These are phyloP conservation scores for Davidsoniella eucalypti DNA, from an alignment of 2,329 filamentous ascomycete species.

Conservation along the genomic window DNA sequence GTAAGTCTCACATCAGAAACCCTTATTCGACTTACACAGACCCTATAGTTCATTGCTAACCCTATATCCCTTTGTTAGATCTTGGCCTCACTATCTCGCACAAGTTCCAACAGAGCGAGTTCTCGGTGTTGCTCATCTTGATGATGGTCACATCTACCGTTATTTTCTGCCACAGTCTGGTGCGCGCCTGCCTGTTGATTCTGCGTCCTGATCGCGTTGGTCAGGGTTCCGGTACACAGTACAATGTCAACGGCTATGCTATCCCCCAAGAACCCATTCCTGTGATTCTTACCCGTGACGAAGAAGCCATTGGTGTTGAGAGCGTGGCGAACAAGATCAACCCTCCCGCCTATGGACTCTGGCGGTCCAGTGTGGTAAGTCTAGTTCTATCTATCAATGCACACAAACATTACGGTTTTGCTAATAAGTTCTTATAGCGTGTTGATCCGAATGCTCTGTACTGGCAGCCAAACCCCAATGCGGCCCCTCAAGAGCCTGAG, in stretches of 20 bases:
- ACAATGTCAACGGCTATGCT: constrained; percentile 44
- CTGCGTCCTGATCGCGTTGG: constrained; percentile 25
- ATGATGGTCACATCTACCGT: constrained; percentile 57
- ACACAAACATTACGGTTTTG: neutral
- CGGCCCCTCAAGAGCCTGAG: constrained; percentile 15
- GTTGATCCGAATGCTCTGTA: constrained; percentile 68
- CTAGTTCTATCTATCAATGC: neutral
- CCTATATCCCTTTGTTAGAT: constrained; percentile 32
- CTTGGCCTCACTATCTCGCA: constrained; percentile 54
- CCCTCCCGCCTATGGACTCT: constrained; percentile 74
- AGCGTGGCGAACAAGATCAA: constrained; percentile 39
- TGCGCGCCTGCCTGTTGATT: constrained; percentile 54
- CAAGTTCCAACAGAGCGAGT: constrained; percentile 47
- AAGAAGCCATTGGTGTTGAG: constrained; percentile 45
- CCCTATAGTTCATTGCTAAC: neutral
- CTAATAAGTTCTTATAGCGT: constrained; percentile 27
- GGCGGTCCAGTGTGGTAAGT: constrained; percentile 68
- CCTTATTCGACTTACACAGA: neutral
- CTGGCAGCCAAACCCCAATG: constrained; percentile 50
- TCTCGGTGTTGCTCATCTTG: constrained; percentile 66
- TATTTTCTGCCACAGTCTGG: constrained; percentile 65
- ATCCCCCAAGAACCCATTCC: constrained; percentile 58
- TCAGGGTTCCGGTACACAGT: constrained; percentile 27
- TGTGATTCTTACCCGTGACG: constrained; percentile 58
- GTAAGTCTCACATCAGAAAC: constrained; percentile 31